Conservation (phyloP, 129 eudicot genomes). For the Lactuca sativa region DNA sequence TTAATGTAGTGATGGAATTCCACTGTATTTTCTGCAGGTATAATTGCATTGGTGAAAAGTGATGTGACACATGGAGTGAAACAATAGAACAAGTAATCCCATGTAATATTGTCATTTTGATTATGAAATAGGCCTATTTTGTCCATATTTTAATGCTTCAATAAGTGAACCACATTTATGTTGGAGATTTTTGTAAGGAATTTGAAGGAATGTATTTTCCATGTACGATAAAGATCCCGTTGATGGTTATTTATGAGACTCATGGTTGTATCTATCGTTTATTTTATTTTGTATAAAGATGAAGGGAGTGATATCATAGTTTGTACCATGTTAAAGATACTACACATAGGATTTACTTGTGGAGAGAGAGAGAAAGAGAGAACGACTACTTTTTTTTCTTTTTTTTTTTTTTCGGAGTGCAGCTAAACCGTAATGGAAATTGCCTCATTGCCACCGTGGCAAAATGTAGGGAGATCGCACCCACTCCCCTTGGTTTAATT, state of each 20-base stretch:
- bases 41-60: constrained; percentile 36
- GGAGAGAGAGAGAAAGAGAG: too few species aligned
- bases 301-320: too few species aligned
- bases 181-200: not conserved
- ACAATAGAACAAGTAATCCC: constrained; percentile 29
- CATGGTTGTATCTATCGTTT: too few species aligned
- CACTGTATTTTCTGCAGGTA: constrained; percentile 38
- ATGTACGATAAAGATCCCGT: not conserved
- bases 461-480: too few species aligned
- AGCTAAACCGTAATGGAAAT: too few species aligned
- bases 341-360: too few species aligned
- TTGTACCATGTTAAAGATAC: too few species aligned
- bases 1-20: constrained; percentile 36
- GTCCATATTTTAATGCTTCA: not conserved
- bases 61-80: constrained; percentile 38
- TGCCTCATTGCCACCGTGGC: too few species aligned
- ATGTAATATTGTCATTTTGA: not conserved
- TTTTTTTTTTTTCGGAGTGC: too few species aligned
- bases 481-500: too few species aligned
- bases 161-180: not conserved
- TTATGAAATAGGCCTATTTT: constrained; percentile 15
- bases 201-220: not conserved
- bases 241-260: not conserved
- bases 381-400: too few species aligned
- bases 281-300: too few species aligned